Percentiles rank a stretch among this genome's conserved stretches.
Conservation (phyloP, 108 stramenopile species). For the Seminavis robusta region DNA sequence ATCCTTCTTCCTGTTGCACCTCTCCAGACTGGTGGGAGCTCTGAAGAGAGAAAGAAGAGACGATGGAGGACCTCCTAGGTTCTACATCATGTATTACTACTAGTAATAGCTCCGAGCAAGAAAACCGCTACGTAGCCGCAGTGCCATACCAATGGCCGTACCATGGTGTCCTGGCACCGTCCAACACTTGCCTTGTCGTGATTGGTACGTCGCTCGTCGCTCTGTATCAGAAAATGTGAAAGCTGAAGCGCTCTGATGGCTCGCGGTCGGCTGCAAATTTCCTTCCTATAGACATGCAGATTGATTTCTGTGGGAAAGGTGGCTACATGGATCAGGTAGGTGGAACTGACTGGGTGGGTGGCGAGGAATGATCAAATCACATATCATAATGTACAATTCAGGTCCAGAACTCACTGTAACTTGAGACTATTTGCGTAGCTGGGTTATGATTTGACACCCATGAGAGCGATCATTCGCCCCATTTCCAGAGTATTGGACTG, state of each 20-base stretch:
- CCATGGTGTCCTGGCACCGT: slow-evolving; percentile 35
- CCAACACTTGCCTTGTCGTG: slow-evolving; percentile 48
- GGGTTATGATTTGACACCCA: no score
- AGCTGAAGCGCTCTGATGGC: neutral
- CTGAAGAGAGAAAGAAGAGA: no score
- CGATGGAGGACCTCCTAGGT: no score
- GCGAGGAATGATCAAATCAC: no score
- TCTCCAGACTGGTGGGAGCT: no score
- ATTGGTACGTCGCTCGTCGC: slow-evolving; percentile 41
- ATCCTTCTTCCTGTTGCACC: no score
- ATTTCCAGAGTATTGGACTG: slow-evolving; percentile 36
- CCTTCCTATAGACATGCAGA: neutral
- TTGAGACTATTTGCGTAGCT: slow-evolving; percentile 15
- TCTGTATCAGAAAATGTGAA: no score
- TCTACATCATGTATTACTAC: no score
- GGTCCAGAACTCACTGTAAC: no score
- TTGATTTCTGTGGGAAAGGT: slow-evolving; percentile 51
- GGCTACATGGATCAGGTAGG: slow-evolving; percentile 65
- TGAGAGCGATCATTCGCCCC: slow-evolving; percentile 51
- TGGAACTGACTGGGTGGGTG: no score
- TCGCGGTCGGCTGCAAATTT: neutral
- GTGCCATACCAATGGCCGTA: slow-evolving; percentile 52
- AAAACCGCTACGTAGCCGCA: slow-evolving; percentile 36
- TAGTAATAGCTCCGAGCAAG: no score
- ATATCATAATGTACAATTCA: no score